Conservation (phyloP, 1,284 basidiomycete genomes). For the Cryptococcus deneoformans region DNA sequence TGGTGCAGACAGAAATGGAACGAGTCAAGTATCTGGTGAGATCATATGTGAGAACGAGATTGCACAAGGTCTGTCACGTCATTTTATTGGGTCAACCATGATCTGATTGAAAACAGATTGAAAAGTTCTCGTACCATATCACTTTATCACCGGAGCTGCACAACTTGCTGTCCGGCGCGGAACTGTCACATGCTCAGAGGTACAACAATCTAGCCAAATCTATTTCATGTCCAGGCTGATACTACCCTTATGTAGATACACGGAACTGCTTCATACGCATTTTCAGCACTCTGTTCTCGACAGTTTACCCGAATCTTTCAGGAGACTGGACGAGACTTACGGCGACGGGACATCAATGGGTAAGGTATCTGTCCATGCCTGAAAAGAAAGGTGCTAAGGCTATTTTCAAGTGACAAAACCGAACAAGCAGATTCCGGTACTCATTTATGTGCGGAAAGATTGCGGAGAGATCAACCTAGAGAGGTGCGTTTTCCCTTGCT, state of each 20-base stretch:
- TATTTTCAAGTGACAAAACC: conserved; percentile 64
- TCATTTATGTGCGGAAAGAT: conserved; percentile 68
- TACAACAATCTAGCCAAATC: conserved; percentile 37
- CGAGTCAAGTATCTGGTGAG: conserved; percentile 84
- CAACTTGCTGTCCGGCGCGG: conserved; percentile 68
- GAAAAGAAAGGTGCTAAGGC: not conserved
- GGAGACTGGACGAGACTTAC: conserved; percentile 65
- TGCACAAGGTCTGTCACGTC: conserved; percentile 67
- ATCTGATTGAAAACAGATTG: conserved; percentile 60
- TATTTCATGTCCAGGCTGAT: not conserved
- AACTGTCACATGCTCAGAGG: conserved; percentile 73
- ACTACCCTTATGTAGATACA: conserved; percentile 57
- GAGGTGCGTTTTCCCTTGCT: conserved; percentile 56
- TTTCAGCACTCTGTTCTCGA: conserved; percentile 71
- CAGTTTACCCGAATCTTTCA: conserved; percentile 69
- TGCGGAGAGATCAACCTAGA: conserved; percentile 69
- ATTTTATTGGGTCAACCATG: not conserved
- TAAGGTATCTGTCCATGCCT: conserved; percentile 44
- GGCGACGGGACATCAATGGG: conserved; percentile 69
- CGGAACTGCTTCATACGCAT: conserved; percentile 67
- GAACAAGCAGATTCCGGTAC: conserved; percentile 68
- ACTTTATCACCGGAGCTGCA: conserved; percentile 65
- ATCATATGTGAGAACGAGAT: conserved; percentile 77
- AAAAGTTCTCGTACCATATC: conserved; percentile 77
- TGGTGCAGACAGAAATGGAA: conserved; percentile 90